Evolutionary conservation across 192 early-diverging fungal genomes (phyloP).

Genomic region (Oehlia diaphana): DNA sequence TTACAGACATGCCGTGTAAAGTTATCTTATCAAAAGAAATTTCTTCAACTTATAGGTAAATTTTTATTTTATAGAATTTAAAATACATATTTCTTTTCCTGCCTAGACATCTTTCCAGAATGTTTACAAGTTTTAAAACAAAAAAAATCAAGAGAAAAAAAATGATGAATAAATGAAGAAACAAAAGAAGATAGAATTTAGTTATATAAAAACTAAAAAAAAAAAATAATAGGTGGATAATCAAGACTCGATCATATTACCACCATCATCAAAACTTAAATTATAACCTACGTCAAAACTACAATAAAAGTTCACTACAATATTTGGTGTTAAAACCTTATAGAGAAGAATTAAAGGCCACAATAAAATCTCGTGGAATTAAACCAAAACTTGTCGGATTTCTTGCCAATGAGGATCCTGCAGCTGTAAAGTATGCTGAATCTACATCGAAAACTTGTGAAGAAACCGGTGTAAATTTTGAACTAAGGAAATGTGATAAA

Average conservation of each 20-base stretch:
- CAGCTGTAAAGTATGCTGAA: constrained; percentile 90
- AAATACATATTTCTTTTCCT: too few relatives aligned
- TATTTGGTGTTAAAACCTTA: constrained; percentile 18
- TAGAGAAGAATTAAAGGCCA: constrained; percentile 60
- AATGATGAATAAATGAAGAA: background rate
- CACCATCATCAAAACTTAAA: background rate
- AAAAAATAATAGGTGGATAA: background rate
- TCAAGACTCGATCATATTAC: background rate
- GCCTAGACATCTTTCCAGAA: too few relatives aligned
- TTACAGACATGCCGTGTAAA: constrained; percentile 6
- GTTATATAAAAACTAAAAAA: background rate
- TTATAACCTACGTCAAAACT: background rate
- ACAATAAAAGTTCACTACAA: constrained; percentile 1
- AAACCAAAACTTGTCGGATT: constrained; percentile 86
- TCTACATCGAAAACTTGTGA: constrained; percentile 93
- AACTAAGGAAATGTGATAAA: constrained; percentile 79
- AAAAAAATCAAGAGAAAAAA: background rate
- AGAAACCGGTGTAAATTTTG: constrained; percentile 89
- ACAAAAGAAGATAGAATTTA: constrained; percentile 2
- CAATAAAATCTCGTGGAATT: constrained; percentile 62
- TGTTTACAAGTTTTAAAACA: background rate
- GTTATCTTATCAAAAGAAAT: constrained; percentile 10
- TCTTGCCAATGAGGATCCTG: constrained; percentile 93
- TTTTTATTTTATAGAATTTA: background rate
- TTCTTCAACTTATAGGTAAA: constrained; percentile 6